Conservation (phyloP, 345 rosid genomes). For the Populus ilicifolia region DNA sequence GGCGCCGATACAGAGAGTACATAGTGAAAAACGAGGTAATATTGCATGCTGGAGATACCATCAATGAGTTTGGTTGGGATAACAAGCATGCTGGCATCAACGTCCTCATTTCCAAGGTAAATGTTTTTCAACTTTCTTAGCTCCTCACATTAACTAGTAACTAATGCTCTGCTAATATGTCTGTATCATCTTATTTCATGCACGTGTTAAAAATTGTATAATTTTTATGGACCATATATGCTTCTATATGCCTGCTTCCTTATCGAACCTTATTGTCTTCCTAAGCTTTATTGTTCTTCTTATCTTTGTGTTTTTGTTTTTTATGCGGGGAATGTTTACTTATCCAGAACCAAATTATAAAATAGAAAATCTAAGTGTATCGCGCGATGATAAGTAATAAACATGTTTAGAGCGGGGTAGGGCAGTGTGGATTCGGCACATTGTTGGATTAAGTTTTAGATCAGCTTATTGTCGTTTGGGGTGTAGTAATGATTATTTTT, state of each 20-base stretch:
- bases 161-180: too few species aligned
- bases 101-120: constrained; percentile 36
- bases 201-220: too few species aligned
- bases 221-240: background rate
- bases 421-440: constrained; percentile 9
- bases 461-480: too few species aligned
- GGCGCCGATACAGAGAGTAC: constrained; percentile 36
- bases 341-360: background rate
- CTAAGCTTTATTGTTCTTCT: background rate
- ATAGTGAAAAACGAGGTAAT: constrained; percentile 33
- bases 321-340: background rate
- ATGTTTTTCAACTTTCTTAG: background rate
- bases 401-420: constrained; percentile 9
- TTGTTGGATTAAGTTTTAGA: constrained; percentile 2
- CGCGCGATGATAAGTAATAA: constrained; percentile 31
- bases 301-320: constrained; percentile 25
- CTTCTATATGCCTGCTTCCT: background rate
- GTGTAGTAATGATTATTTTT: too few species aligned
- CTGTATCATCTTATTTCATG: background rate
- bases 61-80: constrained; percentile 38
- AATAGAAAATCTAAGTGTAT: constrained; percentile 14
- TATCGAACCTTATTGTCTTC: constrained; percentile 15
- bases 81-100: constrained; percentile 39
- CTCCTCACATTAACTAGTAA: background rate
- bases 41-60: constrained; percentile 37